Percentiles rank a stretch among this genome's conserved stretches.
Evolutionary conservation across 352 stramenopile genomes (phyloP).

Genomic region (Phytopythium boreale): DNA sequence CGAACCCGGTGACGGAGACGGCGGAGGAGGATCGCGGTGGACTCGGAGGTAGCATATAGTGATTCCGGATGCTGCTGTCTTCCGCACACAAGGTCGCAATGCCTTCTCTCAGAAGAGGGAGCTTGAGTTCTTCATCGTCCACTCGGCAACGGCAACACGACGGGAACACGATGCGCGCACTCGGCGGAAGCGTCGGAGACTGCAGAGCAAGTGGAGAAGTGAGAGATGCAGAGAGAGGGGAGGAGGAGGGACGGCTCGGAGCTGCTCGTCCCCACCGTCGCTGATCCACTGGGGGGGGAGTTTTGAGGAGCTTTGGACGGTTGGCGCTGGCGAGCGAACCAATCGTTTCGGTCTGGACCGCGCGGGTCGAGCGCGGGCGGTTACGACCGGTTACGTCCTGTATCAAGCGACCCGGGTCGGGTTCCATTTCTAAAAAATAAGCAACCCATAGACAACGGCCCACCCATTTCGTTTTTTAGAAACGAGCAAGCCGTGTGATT

Average conservation of each 20-base stretch:
- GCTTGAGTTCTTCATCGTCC: slow-evolving; percentile 82
- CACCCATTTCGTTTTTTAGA: not conserved
- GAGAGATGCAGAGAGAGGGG: not conserved
- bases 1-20: slow-evolving; percentile 7
- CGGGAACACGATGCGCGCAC: too few relatives aligned
- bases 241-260: not conserved
- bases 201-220: slow-evolving; percentile 2
- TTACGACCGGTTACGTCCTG: not conserved
- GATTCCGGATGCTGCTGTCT: slow-evolving; percentile 89
- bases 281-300: not conserved
- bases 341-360: not conserved
- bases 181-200: slow-evolving; percentile 6
- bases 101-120: slow-evolving; percentile 85
- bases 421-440: not conserved
- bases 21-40: slow-evolving; percentile 19
- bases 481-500: too few relatives aligned
- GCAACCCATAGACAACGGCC: not conserved
- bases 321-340: not conserved
- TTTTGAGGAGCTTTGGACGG: not conserved
- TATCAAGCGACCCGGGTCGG: not conserved
- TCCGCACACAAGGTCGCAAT: slow-evolving; percentile 39
- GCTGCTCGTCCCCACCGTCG: too few relatives aligned
- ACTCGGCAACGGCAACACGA: slow-evolving; percentile 3
- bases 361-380: not conserved
- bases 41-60: slow-evolving; percentile 85